Evolutionary conservation across 139 green algal species (phyloP), one percentile per base, ranked within the genome.

Genomic region (Chlorella sp.): DNA sequence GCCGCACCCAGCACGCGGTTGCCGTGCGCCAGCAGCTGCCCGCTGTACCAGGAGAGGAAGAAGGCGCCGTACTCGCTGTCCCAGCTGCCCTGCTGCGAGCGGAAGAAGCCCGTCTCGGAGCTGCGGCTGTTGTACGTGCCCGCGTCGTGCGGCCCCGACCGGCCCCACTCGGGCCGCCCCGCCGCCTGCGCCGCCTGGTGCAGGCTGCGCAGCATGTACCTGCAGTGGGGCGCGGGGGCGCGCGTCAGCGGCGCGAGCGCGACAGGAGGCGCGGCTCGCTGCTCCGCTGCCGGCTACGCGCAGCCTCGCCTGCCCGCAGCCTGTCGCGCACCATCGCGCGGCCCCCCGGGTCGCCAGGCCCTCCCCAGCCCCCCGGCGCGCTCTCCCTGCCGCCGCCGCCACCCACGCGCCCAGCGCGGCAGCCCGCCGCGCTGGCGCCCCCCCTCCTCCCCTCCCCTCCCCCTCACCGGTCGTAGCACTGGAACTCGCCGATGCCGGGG

Each of bases 401-500:
- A n/a, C n/a, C n/a, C n/a, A n/a, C n/a, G n/a, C n/a, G n/a, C n/a
- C n/a, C n/a, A n/a, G n/a, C n/a, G n/a, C n/a, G n/a, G n/a, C n/a
- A n/a, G n/a, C n/a, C n/a, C n/a, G n/a, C n/a, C n/a, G n/a, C n/a
- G n/a, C n/a, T n/a, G n/a, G n/a, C n/a, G 41, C 42, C 15, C 5
- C 42, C 29, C 29, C 66, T 4, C 53, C 27, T 15, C 51, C 5
- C 62, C 23, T 25, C 15, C 8, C 62, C 38, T 8, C 61, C 8
- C 15, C 21, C 62, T 69, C 69, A 75, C 69, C 66, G 88, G 87
- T 99, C 95, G 77, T 97, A 98, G 88, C 96, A 99, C 85, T 99
- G 95, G 86, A 98, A 99, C 85, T 99, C 93, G 29, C 95, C 95
- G 23, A 99, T 93, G 14, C 95, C 95, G 8, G 95, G 95, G 76